Base-by-base conservation (phyloP, 2,329 filamentous ascomycete species). In the Lecanoromycetidae sp. region DNA sequence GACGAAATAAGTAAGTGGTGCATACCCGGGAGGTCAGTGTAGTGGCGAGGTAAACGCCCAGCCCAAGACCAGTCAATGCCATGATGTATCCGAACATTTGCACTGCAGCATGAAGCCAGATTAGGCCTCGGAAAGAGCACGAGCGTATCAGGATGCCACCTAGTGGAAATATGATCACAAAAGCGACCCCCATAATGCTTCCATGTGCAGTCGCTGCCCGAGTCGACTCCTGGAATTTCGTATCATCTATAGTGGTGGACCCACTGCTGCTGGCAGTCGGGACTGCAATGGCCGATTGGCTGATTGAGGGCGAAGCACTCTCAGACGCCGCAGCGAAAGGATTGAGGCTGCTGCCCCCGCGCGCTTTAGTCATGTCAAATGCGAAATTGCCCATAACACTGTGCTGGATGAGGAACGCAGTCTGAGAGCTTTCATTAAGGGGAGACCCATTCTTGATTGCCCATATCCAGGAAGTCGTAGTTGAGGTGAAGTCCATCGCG, bases 101-200 rank as follows among this genome's bases (percentile, higher is more conserved):
- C 10, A 61, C 57, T 3, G 59, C 12, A 5, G 57, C 69, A 54
- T 73, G 70, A n/a, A 61, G 40, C 53, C 62, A 56, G 47, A 69
- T 57, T 5, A 36, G 20, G 12, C 25, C 30, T 2, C 62, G 56
- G 17, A 61, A 52, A 0, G 63, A 61, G 1, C 66, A 27, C 2
- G 66, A 35, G 6, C 69, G 64, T 55, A 72, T 59, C 17, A 68
- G 34, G 36, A 71, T 61, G 2, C 67, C 60, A 38, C 69, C 69
- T n/a, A 66, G 40, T 1, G 70, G 70, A 52, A 72, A 70, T 12
- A 71, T 53, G 15, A 65, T 55, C 7, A 66, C 64, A 48, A 72
- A 66, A 20, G 65, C 63, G 5, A 68, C 10, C 7, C 62, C 55
- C 4, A 63, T 66, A 4, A 71, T 53, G 25, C 66, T 59, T n/a